phyloP scores from a whole-genome alignment of 2,329 filamentous ascomycete genomes.

The Davidsoniella australis region DNA sequence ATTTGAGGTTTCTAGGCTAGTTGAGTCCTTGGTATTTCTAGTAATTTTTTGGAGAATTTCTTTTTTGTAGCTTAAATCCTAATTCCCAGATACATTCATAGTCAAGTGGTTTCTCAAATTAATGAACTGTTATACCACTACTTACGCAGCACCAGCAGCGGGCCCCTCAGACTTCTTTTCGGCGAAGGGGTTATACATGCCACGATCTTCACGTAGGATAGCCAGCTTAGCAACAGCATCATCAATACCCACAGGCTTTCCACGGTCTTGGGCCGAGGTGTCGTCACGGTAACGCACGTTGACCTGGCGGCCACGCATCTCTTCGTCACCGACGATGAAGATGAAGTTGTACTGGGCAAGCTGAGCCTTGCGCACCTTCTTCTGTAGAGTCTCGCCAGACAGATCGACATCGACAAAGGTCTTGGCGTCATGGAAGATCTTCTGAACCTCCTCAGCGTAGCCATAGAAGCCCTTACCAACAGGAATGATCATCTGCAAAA shows the following conservation, averaged over 20 bases:
- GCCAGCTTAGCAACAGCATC: conserved; percentile 39
- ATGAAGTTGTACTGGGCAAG: conserved; percentile 73
- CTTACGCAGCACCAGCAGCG: background rate
- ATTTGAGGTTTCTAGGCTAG: too few relatives aligned
- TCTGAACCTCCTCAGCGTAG: conserved; percentile 60
- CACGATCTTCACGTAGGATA: conserved; percentile 30
- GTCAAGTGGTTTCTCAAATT: background rate
- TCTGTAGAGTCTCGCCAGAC: conserved; percentile 61
- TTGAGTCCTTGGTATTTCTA: background rate
- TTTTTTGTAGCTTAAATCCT: background rate
- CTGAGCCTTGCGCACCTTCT: conserved; percentile 76
- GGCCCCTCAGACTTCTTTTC: conserved; percentile 7
- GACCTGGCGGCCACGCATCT: conserved; percentile 41
- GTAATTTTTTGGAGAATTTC: conserved; percentile 14
- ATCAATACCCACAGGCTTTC: conserved; percentile 38
- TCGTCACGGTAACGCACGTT: conserved; percentile 49
- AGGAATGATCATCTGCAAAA: conserved; percentile 39
- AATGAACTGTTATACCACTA: background rate
- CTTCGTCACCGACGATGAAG: conserved; percentile 49
- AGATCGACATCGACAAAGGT: conserved; percentile 47
- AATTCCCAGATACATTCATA: background rate
- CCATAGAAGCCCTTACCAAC: conserved; percentile 55
- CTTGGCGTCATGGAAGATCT: conserved; percentile 46
- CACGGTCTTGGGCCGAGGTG: conserved; percentile 42
- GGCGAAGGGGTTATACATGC: conserved; percentile 14